phyloP scores from a whole-genome alignment of 1,284 basidiomycete genomes.

The Ganoderma multipileum region DNA sequence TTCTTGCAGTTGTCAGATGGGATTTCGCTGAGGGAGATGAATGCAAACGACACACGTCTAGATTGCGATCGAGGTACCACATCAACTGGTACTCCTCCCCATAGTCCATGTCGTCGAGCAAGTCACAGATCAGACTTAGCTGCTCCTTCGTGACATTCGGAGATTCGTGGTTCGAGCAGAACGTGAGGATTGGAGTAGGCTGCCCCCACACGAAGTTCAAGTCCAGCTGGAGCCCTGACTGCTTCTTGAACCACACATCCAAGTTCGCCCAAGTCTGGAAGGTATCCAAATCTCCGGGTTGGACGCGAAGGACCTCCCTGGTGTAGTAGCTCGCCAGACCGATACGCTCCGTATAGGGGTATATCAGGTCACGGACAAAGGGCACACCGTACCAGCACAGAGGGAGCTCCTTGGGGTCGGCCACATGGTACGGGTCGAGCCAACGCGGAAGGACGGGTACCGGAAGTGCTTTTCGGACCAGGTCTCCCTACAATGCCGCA shows the following conservation, averaged over 20 bases:
- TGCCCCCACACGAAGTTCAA: background rate
- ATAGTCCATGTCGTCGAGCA: background rate
- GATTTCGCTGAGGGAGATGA: background rate
- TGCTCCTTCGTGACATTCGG: background rate
- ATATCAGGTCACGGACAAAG: background rate
- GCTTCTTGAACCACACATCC: background rate
- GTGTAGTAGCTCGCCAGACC: background rate
- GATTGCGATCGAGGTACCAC: background rate
- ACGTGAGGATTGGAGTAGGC: background rate
- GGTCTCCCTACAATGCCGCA: background rate
- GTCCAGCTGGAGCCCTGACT: background rate
- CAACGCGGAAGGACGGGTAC: background rate
- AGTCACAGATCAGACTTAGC: background rate
- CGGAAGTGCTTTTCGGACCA: background rate
- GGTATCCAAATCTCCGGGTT: background rate
- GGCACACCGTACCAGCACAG: conserved; percentile 2
- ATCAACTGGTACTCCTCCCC: background rate
- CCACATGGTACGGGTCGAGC: background rate
- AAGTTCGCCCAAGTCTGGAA: background rate
- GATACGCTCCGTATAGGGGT: background rate
- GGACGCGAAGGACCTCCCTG: background rate
- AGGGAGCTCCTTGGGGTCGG: background rate
- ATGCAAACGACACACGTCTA: background rate
- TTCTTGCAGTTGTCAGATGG: background rate
- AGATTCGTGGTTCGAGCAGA: background rate